A percentile compares a stretch with the other conserved stretches of the same genome.
phyloP scores from a whole-genome alignment of 768 basidiomycete genomes.

The Royoungia palumana region DNA sequence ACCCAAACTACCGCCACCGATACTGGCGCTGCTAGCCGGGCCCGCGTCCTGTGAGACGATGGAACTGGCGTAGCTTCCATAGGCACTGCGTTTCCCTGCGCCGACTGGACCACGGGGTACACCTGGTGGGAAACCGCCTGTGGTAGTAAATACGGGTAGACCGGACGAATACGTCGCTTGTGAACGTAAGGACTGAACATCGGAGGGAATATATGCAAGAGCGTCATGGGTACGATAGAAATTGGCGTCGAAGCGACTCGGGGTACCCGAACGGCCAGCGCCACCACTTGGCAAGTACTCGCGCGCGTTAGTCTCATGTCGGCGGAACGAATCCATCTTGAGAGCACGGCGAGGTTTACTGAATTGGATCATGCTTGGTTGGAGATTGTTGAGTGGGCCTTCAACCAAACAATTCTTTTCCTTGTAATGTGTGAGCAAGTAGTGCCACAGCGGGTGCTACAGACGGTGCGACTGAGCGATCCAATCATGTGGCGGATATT shows the following conservation, averaged over 20 bases:
- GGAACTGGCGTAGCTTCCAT: constrained; percentile 82
- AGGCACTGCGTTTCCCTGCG: constrained; percentile 71
- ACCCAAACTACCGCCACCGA: constrained; percentile 48
- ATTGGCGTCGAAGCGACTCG: constrained; percentile 91
- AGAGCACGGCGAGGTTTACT: constrained; percentile 92
- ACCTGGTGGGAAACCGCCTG: constrained; percentile 67
- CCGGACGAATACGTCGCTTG: constrained; percentile 96
- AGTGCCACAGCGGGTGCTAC: constrained; percentile 98
- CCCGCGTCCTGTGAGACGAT: constrained; percentile 91
- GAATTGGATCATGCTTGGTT: constrained; percentile 99
- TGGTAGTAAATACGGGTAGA: constrained; percentile 75
- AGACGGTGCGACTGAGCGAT: constrained; percentile 4
- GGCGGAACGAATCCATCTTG: constrained; percentile 91
- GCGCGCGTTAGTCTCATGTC: constrained; percentile 87
- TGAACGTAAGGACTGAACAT: constrained; percentile 92
- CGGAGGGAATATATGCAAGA: constrained; percentile 90
- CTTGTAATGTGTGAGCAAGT: constrained; percentile 97
- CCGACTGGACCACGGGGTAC: constrained; percentile 56
- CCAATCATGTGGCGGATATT: constrained; percentile 5
- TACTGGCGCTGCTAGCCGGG: constrained; percentile 54
- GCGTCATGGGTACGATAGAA: constrained; percentile 97
- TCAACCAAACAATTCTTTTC: constrained; percentile 93
- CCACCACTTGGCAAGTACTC: constrained; percentile 56
- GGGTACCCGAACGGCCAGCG: constrained; percentile 72
- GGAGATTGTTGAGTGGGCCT: constrained; percentile 93